Evolutionary conservation across 176 grass and related monocot genomes (phyloP), one percentile per base, ranked within the genome.

Genomic region (Cenchrus purpureus): DNA sequence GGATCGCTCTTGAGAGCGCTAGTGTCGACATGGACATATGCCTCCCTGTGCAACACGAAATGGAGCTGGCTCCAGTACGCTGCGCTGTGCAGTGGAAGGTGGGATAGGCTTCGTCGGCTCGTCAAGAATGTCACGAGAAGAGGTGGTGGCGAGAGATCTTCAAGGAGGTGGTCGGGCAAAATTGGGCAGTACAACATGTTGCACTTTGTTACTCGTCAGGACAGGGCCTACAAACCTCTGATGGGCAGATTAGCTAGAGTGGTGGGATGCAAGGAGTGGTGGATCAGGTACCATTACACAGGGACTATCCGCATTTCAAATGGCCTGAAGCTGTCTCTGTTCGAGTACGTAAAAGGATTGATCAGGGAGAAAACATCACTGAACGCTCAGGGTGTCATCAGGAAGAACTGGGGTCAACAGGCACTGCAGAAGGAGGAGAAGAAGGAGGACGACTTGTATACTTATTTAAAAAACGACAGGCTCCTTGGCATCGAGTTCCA

Each of bases 171-270:
- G 92, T 80, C 82, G 0, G 84, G 87, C 22, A 25, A 28, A n/a
- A 88, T 94, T 66, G 87, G 52, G 31, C 87, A 90, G 37, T 85
- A 86, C 46, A 89, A 85, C 70, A 54, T 94, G 64, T 54, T 94
- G 34, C 45, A 70, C 0, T 74, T 54, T 4, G 84, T 84, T 65
- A 58, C 40, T 9, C 43, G 43, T 7, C 57, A n/a, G 0, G 0
- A 12, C 0, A 79, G 19, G 19, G 5, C 32, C 4, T 15, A 8
- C 6, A 0, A 16, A 31, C 34, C 54, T 8, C 4, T 70, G 29
- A 12, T 86, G 0, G 58, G 77, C 1, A 20, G 37, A 16, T 0
- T 75, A 6, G 64, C 44, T 1, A 51, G 3, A 28, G 22, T 51
- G 3, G 3, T 81, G 4, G 10, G 77, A 32, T 16, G 2, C n/a